Evolutionary conservation across 1,139 yeast genomes (phyloP).

Genomic region (Suhomyces coccinellae): DNA sequence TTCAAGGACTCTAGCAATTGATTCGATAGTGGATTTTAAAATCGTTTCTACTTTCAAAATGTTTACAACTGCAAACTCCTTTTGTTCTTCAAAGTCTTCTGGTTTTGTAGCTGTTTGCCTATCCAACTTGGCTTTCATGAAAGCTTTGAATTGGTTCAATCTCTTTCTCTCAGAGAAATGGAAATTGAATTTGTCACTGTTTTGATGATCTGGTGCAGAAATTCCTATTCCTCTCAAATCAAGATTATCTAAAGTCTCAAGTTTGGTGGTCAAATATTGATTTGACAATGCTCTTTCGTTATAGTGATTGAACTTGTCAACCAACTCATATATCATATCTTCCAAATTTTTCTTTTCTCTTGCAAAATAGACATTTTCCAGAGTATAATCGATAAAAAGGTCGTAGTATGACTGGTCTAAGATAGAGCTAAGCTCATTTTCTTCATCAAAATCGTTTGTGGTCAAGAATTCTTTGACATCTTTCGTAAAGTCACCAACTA

Average conservation of each 20-base stretch:
- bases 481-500: slow-evolving; percentile 63
- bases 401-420: slow-evolving; percentile 75
- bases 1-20: slow-evolving; percentile 77
- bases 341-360: slow-evolving; percentile 72
- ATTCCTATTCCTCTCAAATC: slow-evolving; percentile 15
- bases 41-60: slow-evolving; percentile 59
- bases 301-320: slow-evolving; percentile 50
- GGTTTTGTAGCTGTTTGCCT: background rate
- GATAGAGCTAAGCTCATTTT: slow-evolving; percentile 50
- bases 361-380: slow-evolving; percentile 68
- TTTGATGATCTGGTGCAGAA: slow-evolving; percentile 15
- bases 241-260: slow-evolving; percentile 38
- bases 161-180: slow-evolving; percentile 43
- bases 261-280: slow-evolving; percentile 45
- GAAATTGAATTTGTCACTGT: slow-evolving; percentile 32
- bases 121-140: slow-evolving; percentile 37
- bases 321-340: slow-evolving; percentile 54
- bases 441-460: slow-evolving; percentile 46
- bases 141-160: slow-evolving; percentile 41
- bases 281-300: slow-evolving; percentile 54
- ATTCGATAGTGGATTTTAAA: slow-evolving; percentile 73
- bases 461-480: slow-evolving; percentile 61
- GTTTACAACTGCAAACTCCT: slow-evolving; percentile 35
- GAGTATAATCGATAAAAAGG: slow-evolving; percentile 68
- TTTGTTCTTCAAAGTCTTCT: slow-evolving; percentile 23